Conservation (phyloP, 2,329 filamentous ascomycete species). For the Didymosphaeria variabile region DNA sequence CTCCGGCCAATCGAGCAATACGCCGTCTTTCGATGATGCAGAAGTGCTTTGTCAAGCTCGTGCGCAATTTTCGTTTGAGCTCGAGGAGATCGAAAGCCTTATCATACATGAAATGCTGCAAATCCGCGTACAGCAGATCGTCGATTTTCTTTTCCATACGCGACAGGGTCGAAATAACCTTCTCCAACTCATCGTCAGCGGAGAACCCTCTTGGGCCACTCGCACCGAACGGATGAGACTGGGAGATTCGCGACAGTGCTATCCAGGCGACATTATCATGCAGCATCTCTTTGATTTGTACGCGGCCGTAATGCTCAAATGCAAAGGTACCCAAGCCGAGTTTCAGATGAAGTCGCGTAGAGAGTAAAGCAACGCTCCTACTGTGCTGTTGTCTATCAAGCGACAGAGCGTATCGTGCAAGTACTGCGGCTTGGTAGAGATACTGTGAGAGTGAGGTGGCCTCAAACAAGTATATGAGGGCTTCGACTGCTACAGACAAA, state of each 20-base stretch:
- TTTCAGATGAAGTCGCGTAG: constrained; percentile 42
- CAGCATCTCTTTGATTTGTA: constrained; percentile 47
- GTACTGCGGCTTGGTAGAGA: constrained; percentile 41
- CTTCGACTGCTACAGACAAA: constrained; percentile 2
- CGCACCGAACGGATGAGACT: constrained; percentile 45
- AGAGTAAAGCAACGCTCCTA: constrained; percentile 40
- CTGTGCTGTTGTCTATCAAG: constrained; percentile 37
- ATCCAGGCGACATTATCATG: constrained; percentile 43
- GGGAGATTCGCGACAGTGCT: constrained; percentile 42
- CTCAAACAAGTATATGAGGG: constrained; percentile 6
- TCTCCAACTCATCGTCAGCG: constrained; percentile 39
- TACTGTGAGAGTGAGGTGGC: constrained; percentile 22
- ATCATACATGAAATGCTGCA: constrained; percentile 41
- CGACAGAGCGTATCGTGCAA: constrained; percentile 35
- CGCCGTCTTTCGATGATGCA: constrained; percentile 43
- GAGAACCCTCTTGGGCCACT: constrained; percentile 37
- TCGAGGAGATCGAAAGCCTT: constrained; percentile 36
- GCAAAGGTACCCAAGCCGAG: constrained; percentile 42
- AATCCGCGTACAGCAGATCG: constrained; percentile 35
- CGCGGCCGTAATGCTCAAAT: constrained; percentile 37
- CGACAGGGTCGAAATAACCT: constrained; percentile 38
- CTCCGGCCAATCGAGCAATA: constrained; percentile 41
- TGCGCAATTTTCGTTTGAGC: constrained; percentile 35
- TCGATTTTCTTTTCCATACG: constrained; percentile 40
- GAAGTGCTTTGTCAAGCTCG: constrained; percentile 43